Base-by-base conservation (phyloP, 1,284 basidiomycete genomes). In the Polyporus tsugae region DNA sequence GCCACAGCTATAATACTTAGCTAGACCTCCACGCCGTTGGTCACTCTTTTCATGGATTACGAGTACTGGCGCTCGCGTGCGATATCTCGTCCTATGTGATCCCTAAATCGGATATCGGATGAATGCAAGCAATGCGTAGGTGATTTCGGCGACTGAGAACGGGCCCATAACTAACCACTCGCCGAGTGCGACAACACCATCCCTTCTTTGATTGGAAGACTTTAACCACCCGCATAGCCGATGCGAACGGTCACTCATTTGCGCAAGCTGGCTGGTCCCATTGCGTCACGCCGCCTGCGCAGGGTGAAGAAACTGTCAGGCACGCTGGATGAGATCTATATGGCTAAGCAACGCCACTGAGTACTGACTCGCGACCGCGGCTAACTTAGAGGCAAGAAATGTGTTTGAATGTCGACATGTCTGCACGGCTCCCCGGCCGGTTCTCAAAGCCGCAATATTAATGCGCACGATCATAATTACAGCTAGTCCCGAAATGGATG, bases 1-100 rank as follows among this genome's bases (percentile, higher is more conserved):
- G 52, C 25, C 13, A 22, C 66, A 64, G 65, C 60, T 65, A 49
- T 68, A 62, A 68, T 68, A 10, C 46, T 42, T 36, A 46, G 63
- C 62, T 64, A 39, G 4, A 19, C 29, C 33, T 25, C 15, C 52
- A 55, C 13, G 0, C n/a, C 17, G 15, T 60, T 25, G 58, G 38
- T 13, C 46, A 22, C 36, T 38, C 55, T 15, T 58, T 36, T 57
- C 35, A 19, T 22, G 55, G 52, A 55, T 55, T 19, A 22, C 5
- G 6, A n/a, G 33, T 38, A 38, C 36, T 19, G 35, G 22, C 9
- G 17, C 7, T 4, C 6, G 33, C 9, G 19, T 36, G 55, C 13
- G 25, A 58, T 58, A 17, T 36, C 10, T 19, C 7, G 55, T n/a
- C 17, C 6, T 29, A 29, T 19, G 15, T 29, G 52, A 17, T 22